These are phyloP conservation scores for Cairneyella variabilis DNA, from an alignment of 495 filamentous ascomycete species.

Conservation along the genomic window DNA sequence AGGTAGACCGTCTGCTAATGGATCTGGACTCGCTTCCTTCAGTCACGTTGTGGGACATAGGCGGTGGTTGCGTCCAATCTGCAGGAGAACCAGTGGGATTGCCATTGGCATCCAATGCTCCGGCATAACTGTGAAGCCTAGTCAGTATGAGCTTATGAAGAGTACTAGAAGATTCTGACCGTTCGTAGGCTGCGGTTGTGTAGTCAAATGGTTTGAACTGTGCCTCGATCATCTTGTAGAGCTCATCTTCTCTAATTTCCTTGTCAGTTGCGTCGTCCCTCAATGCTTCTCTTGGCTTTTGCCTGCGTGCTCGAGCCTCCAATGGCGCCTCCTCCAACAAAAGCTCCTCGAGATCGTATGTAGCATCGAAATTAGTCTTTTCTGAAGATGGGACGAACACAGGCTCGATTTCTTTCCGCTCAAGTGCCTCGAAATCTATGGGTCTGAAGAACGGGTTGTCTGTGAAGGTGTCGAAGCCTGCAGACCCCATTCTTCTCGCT, in stretches of 20 bases:
- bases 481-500: conserved; percentile 73
- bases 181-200: conserved; percentile 65
- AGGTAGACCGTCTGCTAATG: conserved; percentile 24
- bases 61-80: conserved; percentile 25
- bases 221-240: conserved; percentile 91
- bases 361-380: conserved; percentile 99
- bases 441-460: conserved; percentile 83
- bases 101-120: conserved; percentile 24
- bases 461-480: conserved; percentile 74
- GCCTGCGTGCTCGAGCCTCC: conserved; percentile 85
- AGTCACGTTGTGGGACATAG: conserved; percentile 18
- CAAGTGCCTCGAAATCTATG: conserved; percentile 81
- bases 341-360: conserved; percentile 94
- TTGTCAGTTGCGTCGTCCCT: conserved; percentile 94
- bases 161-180: conserved; percentile 36
- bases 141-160: conserved; percentile 10
- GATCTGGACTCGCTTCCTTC: conserved; percentile 22
- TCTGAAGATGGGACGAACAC: conserved; percentile 91
- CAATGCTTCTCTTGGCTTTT: conserved; percentile 87
- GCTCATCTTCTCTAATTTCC: conserved; percentile 89
- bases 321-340: conserved; percentile 92
- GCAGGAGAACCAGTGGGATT: background rate
- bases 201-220: conserved; percentile 97
- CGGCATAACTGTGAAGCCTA: conserved; percentile 27
- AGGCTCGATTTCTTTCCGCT: conserved; percentile 85